Conservation (phyloP, 345 rosid species). For the Diplotaxis tenuifolia region DNA sequence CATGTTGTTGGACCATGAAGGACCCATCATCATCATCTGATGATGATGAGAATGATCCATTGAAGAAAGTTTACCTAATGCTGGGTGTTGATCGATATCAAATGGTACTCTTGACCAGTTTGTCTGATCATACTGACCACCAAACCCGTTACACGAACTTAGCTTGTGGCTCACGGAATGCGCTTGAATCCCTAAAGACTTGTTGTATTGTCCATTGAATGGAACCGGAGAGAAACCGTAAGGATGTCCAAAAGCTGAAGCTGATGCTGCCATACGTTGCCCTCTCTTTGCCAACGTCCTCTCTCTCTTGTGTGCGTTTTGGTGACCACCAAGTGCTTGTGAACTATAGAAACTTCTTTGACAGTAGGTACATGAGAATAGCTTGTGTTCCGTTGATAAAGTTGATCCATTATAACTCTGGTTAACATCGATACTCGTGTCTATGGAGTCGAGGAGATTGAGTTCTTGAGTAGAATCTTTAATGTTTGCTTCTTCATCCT, state of each 20-base stretch:
- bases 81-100: constrained; percentile 62
- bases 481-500: constrained; percentile 22
- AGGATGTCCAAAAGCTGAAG: constrained; percentile 55
- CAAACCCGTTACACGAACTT: constrained; percentile 39
- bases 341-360: constrained; percentile 84
- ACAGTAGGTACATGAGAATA: constrained; percentile 84
- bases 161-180: constrained; percentile 67
- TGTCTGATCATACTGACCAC: constrained; percentile 40
- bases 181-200: constrained; percentile 59
- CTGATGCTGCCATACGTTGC: constrained; percentile 45
- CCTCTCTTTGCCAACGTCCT: constrained; percentile 79
- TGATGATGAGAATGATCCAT: constrained; percentile 34
- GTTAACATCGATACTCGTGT: constrained; percentile 13
- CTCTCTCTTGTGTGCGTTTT: constrained; percentile 87
- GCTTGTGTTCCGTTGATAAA: constrained; percentile 44
- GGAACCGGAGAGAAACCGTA: constrained; percentile 60
- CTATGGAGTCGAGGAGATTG: constrained; percentile 58
- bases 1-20: constrained; percentile 18
- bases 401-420: constrained; percentile 21
- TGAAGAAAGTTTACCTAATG: constrained; percentile 47
- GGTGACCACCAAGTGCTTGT: constrained; percentile 92
- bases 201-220: constrained; percentile 43
- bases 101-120: constrained; percentile 50
- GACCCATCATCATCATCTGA: constrained; percentile 30
- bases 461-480: constrained; percentile 46